These are phyloP conservation scores for Epichloe amarillans DNA, from an alignment of 2,329 filamentous ascomycete species.

Conservation along the genomic window DNA sequence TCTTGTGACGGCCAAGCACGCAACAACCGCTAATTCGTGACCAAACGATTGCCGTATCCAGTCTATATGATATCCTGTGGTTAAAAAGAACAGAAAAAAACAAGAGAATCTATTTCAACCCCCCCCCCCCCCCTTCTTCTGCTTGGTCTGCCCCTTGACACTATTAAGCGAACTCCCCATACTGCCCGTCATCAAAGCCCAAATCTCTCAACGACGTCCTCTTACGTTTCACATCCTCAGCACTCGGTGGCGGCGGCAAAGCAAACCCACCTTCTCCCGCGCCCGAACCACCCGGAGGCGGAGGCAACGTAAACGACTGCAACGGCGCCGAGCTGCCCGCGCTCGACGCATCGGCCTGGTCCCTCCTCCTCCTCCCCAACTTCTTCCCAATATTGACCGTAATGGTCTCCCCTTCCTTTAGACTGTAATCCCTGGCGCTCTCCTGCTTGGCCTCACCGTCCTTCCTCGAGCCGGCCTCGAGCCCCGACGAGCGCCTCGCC, in stretches of 20 bases:
- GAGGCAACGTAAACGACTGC: slow-evolving; percentile 58
- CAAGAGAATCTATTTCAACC: neutral
- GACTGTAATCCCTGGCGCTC: slow-evolving; percentile 54
- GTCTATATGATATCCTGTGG: neutral
- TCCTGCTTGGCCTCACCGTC: slow-evolving; percentile 21
- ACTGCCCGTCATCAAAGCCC: slow-evolving; percentile 78
- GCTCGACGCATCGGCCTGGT: slow-evolving; percentile 6
- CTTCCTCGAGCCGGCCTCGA: slow-evolving; percentile 30
- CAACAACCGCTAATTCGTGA: neutral
- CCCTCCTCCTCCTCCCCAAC: slow-evolving; percentile 30
- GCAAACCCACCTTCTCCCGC: slow-evolving; percentile 30
- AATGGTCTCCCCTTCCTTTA: slow-evolving; percentile 86
- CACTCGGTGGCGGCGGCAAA: slow-evolving; percentile 55
- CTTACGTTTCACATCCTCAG: slow-evolving; percentile 46
- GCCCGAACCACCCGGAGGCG: slow-evolving; percentile 40
- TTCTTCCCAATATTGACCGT: slow-evolving; percentile 59
- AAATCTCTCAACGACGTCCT: slow-evolving; percentile 48
- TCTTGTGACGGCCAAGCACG: neutral
- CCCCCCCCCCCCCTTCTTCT: neutral
- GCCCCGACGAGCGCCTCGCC: slow-evolving; percentile 54
- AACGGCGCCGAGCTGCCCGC: slow-evolving; percentile 18
- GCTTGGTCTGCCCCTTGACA: neutral
- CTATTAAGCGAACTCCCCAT: slow-evolving; percentile 63
- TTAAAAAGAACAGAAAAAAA: neutral
- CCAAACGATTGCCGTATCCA: slow-evolving; percentile 1